Base-by-base conservation (phyloP, 257 asterid genomes). In the Rehmannia glutinosa region DNA sequence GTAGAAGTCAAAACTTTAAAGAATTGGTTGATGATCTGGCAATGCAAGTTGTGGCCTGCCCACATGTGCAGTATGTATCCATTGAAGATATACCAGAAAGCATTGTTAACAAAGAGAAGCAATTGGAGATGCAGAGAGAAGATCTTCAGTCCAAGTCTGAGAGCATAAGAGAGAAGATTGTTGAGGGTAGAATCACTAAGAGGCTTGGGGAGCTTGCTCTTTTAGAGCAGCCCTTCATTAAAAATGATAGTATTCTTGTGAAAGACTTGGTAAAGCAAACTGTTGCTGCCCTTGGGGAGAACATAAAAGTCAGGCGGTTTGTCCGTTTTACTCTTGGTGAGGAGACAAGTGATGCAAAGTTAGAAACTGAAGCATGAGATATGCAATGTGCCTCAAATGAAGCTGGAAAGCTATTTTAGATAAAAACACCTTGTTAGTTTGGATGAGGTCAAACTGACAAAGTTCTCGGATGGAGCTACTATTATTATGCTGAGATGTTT, bases 251-350 rank as follows among this genome's bases (percentile, higher is more conserved):
- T n/a, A 13, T 94, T 56, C 73, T 84, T 51, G 95, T 92, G 74
- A 94, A 89, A 75, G 99, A 91, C 42, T 71, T 88, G 86, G 93
- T 94, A 35, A 94, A 87, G 92, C 97, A 88, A 77, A 94, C 95
- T 15, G 93, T 94, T 54, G 98, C 98, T 10, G 76, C 83, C 4
- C 79, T 94, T 7, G 99, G 98, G 70, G 99, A 94, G 80, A 94
- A 94, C 82, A 80, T 94, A 32, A 91, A 88, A 51, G 95, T 94
- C 17, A 79, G 97, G 73, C 83, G 96, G 77, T 91, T 94, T 11
- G 77, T 82, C 61, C 84, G 95, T 24, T 91, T 88, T 73, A 91
- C 95, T 12, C 91, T 91, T 23, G 98, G 99, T 3, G 76, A 73
- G 36, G 90, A 88, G 79, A 71, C 73, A 20, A 72, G 47, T 25